These are phyloP conservation scores for Hericium alpestre DNA, from an alignment of 768 basidiomycete genomes.

Conservation along the genomic window DNA sequence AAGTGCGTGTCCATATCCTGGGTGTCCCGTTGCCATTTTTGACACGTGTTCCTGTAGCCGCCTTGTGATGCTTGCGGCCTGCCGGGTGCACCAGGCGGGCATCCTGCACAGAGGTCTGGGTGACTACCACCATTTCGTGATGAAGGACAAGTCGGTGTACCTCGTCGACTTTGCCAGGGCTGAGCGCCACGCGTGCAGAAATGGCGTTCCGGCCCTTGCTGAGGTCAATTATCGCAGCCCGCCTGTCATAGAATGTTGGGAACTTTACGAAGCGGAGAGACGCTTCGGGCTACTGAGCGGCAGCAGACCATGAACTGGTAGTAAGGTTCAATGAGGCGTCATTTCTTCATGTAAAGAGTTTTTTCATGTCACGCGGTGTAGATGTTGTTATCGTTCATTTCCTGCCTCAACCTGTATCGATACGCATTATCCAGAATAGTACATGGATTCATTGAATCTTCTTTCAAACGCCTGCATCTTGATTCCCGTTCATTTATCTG, in stretches of 20 bases:
- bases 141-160: constrained; percentile 3
- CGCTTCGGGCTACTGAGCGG: background rate
- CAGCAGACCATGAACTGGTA: background rate
- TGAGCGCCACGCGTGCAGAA: background rate
- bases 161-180: constrained; percentile 5
- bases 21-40: background rate
- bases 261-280: background rate
- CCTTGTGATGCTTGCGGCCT: constrained; percentile 4
- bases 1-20: constrained; percentile 1
- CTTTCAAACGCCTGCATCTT: too few species aligned
- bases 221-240: background rate
- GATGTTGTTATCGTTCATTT: too few species aligned
- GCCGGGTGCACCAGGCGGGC: constrained; percentile 2
- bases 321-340: background rate
- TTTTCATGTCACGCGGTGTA: background rate
- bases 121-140: constrained; percentile 7
- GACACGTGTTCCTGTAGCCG: background rate
- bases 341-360: background rate
- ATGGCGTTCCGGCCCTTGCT: background rate
- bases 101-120: constrained; percentile 1
- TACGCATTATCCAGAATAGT: too few species aligned
- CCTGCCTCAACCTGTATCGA: too few species aligned
- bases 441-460: too few species aligned
- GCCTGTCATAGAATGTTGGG: background rate
- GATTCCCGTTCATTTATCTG: too few species aligned